A percentile compares a stretch with the other conserved stretches of the same genome.
phyloP scores from a whole-genome alignment of 176 grass and related monocot genomes.

The Oryza meyeriana region DNA sequence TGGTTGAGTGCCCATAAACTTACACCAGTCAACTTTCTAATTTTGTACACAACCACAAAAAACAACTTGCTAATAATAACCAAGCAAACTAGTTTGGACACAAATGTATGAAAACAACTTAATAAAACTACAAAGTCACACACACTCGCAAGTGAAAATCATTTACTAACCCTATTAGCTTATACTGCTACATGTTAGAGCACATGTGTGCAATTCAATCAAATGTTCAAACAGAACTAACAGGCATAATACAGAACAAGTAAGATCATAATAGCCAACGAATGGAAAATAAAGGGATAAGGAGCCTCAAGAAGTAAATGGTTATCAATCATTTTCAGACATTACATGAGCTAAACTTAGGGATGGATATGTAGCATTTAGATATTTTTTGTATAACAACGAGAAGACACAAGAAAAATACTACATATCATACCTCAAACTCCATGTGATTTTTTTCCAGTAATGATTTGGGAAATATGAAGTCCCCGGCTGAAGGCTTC shows the following conservation, averaged over 20 bases:
- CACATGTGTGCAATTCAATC: not conserved
- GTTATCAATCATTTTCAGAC: not conserved
- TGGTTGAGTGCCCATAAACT: not conserved
- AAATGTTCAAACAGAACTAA: not conserved
- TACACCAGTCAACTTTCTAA: not conserved
- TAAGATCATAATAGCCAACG: not conserved
- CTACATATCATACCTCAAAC: conserved; percentile 58
- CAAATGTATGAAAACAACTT: not conserved
- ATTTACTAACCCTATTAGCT: not conserved
- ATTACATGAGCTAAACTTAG: not conserved
- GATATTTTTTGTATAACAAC: not conserved
- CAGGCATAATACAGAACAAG: not conserved
- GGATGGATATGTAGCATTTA: not conserved
- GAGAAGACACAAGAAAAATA: conserved; percentile 15
- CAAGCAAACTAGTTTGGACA: no score
- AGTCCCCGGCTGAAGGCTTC: conserved; percentile 95
- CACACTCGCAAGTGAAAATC: not conserved
- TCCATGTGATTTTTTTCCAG: conserved; percentile 67
- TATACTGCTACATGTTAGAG: not conserved
- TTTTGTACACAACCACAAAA: not conserved
- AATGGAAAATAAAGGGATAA: not conserved
- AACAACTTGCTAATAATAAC: not conserved
- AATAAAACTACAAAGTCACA: not conserved
- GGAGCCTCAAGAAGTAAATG: not conserved
- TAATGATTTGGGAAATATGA: conserved; percentile 82